Percentiles rank a stretch among this genome's conserved stretches.
Conservation (phyloP, 2,329 filamentous ascomycete species). For the Stagonosporopsis cucurbitacearum region DNA sequence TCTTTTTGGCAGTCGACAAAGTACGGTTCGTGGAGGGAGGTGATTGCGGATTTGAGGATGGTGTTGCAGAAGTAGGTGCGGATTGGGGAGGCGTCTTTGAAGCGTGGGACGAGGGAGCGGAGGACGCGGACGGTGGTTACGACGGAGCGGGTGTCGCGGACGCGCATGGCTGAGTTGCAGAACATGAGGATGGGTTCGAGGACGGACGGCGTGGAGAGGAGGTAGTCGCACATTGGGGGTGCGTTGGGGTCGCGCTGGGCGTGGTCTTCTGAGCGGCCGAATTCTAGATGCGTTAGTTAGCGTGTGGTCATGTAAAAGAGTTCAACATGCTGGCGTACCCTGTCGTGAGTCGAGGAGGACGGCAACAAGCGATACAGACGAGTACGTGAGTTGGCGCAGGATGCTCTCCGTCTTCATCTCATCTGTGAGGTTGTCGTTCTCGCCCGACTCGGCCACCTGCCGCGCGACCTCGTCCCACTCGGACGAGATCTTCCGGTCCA, state of each 20-base stretch:
- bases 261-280: constrained; percentile 40
- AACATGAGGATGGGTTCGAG: constrained; percentile 91
- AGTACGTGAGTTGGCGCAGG: constrained; percentile 87
- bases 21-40: constrained; percentile 90
- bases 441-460: constrained; percentile 66
- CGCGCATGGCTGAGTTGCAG: constrained; percentile 86
- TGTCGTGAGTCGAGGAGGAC: constrained; percentile 77
- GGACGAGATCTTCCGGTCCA: constrained; percentile 83
- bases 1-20: constrained; percentile 97
- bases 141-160: constrained; percentile 89
- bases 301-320: background rate
- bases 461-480: constrained; percentile 81
- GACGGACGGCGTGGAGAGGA: constrained; percentile 76
- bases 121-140: constrained; percentile 86
- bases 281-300: constrained; percentile 30
- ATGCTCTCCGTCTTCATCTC: constrained; percentile 99
- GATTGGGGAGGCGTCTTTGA: constrained; percentile 64
- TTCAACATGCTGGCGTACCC: constrained; percentile 30
- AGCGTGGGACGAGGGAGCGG: constrained; percentile 82
- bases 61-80: constrained; percentile 89
- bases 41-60: constrained; percentile 87
- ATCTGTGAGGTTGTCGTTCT: constrained; percentile 79
- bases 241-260: constrained; percentile 51
- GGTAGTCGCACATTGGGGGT: constrained; percentile 78
- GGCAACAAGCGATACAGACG: constrained; percentile 88